phyloP scores from a whole-genome alignment of 805 yeast genomes.

The Priceomyces melissophilus region DNA sequence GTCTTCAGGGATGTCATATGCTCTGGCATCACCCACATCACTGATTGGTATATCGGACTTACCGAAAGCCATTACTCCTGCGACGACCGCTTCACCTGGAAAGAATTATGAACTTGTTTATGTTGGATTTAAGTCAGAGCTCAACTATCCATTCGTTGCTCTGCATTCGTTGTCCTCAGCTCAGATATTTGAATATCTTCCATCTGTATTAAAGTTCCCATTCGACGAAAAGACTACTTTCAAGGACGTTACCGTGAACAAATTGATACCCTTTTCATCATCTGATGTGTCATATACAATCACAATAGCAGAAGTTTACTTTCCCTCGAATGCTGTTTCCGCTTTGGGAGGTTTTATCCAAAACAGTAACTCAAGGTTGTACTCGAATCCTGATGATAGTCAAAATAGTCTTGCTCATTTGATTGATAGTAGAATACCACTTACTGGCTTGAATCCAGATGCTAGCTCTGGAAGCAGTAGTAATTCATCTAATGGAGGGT shows the following conservation, averaged over 20 bases:
- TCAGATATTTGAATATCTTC: constrained; percentile 80
- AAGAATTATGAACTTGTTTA: constrained; percentile 52
- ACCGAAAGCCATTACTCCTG: constrained; percentile 81
- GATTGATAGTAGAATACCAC: constrained; percentile 70
- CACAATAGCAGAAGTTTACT: constrained; percentile 84
- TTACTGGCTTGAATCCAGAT: constrained; percentile 39
- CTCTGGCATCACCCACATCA: constrained; percentile 26
- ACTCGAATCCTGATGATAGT: constrained; percentile 54
- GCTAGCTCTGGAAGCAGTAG: constrained; percentile 13
- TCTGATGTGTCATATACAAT: constrained; percentile 56
- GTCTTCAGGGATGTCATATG: constrained; percentile 36
- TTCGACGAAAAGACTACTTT: constrained; percentile 33
- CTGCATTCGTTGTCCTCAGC: constrained; percentile 71
- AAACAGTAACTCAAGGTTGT: constrained; percentile 55
- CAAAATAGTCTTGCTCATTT: constrained; percentile 57
- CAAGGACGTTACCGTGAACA: constrained; percentile 53
- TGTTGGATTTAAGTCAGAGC: constrained; percentile 72
- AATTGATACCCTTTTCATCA: constrained; percentile 74
- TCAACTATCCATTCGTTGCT: constrained; percentile 84
- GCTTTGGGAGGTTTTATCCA: constrained; percentile 49
- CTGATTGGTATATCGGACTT: constrained; percentile 44
- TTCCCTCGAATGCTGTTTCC: constrained; percentile 55
- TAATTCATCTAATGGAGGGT: constrained; percentile 24
- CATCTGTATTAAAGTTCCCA: constrained; percentile 65
- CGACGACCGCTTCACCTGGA: constrained; percentile 45